These are phyloP conservation scores for Chondrus crispus DNA, from an alignment of 23 red algal genomes.

Conservation along the genomic window DNA sequence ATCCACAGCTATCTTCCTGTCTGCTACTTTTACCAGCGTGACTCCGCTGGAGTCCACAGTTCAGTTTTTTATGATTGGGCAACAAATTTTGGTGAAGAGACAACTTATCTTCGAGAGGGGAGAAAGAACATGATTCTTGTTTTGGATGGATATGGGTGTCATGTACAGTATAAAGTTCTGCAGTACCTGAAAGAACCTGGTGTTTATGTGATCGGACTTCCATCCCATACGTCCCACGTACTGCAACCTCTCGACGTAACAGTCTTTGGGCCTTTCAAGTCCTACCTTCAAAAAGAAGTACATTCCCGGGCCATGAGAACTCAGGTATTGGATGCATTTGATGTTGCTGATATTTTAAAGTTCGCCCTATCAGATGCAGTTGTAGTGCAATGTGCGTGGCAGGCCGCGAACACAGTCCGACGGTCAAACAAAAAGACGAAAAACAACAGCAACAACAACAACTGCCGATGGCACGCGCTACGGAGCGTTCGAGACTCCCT, in stretches of 20 bases:
- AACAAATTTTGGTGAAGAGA: background rate
- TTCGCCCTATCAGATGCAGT: background rate
- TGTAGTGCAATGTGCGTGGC: too few species aligned
- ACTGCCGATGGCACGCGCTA: too few species aligned
- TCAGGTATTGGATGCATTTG: background rate
- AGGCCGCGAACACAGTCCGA: too few species aligned
- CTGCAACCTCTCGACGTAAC: background rate
- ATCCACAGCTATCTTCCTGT: background rate
- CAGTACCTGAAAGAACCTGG: background rate
- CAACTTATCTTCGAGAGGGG: background rate
- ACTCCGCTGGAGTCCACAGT: background rate
- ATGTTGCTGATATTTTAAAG: background rate
- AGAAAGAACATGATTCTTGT: background rate
- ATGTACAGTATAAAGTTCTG: background rate
- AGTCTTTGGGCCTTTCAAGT: background rate
- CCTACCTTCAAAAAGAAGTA: background rate
- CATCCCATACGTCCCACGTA: background rate
- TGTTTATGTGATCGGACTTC: background rate
- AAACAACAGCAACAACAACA: too few species aligned
- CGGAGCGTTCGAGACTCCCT: too few species aligned
- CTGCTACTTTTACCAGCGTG: background rate
- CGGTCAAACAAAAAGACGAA: too few species aligned
- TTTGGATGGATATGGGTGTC: background rate
- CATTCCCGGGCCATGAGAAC: background rate
- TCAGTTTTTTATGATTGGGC: background rate